Conservation (phyloP, 306 rosid species). For the Ammopiptanthus mongolicus region DNA sequence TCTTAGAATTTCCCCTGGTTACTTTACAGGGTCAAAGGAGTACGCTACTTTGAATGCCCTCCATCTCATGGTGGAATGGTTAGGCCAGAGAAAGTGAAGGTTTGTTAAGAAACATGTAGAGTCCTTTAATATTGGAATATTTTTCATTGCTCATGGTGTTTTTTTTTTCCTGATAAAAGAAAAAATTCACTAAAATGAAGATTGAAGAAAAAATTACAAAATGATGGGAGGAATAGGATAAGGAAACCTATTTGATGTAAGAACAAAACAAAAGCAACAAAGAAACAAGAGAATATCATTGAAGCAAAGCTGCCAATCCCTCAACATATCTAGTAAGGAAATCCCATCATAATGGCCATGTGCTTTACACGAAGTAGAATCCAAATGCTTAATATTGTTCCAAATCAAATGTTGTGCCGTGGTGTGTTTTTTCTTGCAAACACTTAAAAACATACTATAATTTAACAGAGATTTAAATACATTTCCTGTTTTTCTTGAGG, state of each 20-base stretch:
- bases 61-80: conserved; percentile 79
- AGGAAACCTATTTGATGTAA: not conserved
- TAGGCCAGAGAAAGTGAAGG: conserved; percentile 94
- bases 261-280: not conserved
- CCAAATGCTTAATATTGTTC: not conserved
- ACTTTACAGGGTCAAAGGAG: conserved; percentile 71
- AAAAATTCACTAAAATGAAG: not conserved
- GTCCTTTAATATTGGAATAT: not conserved
- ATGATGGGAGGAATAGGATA: not conserved
- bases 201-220: not conserved
- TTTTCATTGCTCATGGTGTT: not conserved
- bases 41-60: conserved; percentile 72
- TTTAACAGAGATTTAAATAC: not conserved
- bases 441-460: not conserved
- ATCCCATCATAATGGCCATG: not conserved
- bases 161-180: not conserved
- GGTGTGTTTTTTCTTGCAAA: not conserved
- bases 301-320: not conserved
- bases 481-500: not conserved
- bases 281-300: not conserved
- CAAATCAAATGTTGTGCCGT: not conserved
- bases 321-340: not conserved
- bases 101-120: conserved; percentile 16
- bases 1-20: conserved; percentile 10
- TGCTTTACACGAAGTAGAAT: not conserved